Percentiles rank a stretch among this genome's conserved stretches.
Conservation (phyloP, 2,329 filamentous ascomycete genomes). For the Penicillium sp. region DNA sequence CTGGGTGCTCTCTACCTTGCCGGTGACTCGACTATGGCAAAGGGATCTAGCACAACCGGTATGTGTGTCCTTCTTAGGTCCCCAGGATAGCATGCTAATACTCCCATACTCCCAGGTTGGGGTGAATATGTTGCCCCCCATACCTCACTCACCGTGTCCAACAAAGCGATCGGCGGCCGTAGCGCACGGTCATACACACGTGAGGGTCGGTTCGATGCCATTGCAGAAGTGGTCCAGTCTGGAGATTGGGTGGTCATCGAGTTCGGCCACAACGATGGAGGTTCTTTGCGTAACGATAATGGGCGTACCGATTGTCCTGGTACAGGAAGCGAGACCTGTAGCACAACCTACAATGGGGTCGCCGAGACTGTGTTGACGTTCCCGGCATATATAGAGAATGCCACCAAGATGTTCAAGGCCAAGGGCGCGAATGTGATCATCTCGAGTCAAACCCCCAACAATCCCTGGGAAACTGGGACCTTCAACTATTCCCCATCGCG, state of each 20-base stretch:
- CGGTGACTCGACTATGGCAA: slow-evolving; percentile 39
- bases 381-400: slow-evolving; percentile 58
- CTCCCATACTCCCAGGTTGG: slow-evolving; percentile 59
- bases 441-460: slow-evolving; percentile 59
- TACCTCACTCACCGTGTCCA: slow-evolving; percentile 52
- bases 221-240: slow-evolving; percentile 52
- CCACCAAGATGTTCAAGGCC: slow-evolving; percentile 51
- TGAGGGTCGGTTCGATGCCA: slow-evolving; percentile 61
- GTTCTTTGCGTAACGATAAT: slow-evolving; percentile 58
- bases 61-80: not conserved
- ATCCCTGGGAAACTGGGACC: slow-evolving; percentile 58
- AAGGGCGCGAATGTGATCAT: slow-evolving; percentile 63
- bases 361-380: slow-evolving; percentile 60
- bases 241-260: slow-evolving; percentile 69
- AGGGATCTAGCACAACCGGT: slow-evolving; percentile 24
- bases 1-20: slow-evolving; percentile 31
- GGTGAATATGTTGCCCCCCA: slow-evolving; percentile 59
- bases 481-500: slow-evolving; percentile 50
- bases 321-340: slow-evolving; percentile 53
- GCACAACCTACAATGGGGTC: slow-evolving; percentile 51
- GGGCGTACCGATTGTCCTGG: slow-evolving; percentile 60
- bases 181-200: slow-evolving; percentile 64
- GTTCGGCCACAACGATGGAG: slow-evolving; percentile 71
- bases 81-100: not conserved
- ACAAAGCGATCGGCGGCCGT: slow-evolving; percentile 64